These are phyloP conservation scores for Ogataea methylovora DNA, from an alignment of 805 yeast species.

Conservation along the genomic window DNA sequence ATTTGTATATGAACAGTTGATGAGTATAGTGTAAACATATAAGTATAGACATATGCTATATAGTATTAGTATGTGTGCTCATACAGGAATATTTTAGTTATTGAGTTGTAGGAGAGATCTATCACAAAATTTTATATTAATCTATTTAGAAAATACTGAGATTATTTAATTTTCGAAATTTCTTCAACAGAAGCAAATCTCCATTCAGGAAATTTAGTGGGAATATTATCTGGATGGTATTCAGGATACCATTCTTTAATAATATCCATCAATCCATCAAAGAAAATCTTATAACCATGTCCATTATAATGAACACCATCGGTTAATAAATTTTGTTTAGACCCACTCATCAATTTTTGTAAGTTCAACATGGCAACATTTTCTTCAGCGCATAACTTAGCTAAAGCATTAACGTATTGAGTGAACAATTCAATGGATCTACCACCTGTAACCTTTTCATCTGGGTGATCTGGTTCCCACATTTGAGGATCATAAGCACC, in stretches of 20 bases:
- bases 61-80: too few relatives aligned
- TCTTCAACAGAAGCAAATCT: not conserved
- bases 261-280: constrained; percentile 21
- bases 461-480: constrained; percentile 30
- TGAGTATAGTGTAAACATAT: too few relatives aligned
- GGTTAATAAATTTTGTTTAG: constrained; percentile 9
- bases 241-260: constrained; percentile 30
- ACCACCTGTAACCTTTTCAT: constrained; percentile 14
- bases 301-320: constrained; percentile 40
- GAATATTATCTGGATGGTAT: constrained; percentile 12
- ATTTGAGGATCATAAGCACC: constrained; percentile 41
- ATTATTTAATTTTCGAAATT: not conserved
- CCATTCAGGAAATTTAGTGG: constrained; percentile 17
- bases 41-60: too few relatives aligned
- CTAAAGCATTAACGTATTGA: constrained; percentile 44
- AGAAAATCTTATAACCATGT: constrained; percentile 28
- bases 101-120: too few relatives aligned
- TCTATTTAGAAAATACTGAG: too few relatives aligned
- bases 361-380: constrained; percentile 54
- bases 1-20: too few relatives aligned
- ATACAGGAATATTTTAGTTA: too few relatives aligned
- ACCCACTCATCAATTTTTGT: constrained; percentile 25
- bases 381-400: constrained; percentile 32
- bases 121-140: too few relatives aligned
- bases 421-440: constrained; percentile 40